Conservation (phyloP, 768 basidiomycete species). For the Roridomyces roridus region DNA sequence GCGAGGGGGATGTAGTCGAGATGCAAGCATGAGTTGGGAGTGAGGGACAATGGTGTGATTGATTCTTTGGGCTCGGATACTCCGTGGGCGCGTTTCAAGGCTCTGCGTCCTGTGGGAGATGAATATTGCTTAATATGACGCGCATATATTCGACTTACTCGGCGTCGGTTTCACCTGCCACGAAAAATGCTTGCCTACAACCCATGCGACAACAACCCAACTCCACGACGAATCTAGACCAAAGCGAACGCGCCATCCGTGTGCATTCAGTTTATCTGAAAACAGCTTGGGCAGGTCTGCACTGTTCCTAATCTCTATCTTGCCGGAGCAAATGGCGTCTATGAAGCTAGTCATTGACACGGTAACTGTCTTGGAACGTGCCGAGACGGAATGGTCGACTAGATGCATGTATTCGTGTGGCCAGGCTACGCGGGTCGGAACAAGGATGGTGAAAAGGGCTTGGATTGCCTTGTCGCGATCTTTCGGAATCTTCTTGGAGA, state of each 20-base stretch:
- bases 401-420: conserved; percentile 41
- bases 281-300: conserved; percentile 46
- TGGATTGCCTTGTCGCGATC: conserved; percentile 28
- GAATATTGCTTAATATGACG: neutral
- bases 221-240: conserved; percentile 38
- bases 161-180: neutral
- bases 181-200: conserved; percentile 31
- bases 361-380: conserved; percentile 29
- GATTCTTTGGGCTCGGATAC: conserved; percentile 12
- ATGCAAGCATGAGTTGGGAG: conserved; percentile 14
- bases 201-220: conserved; percentile 43
- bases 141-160: conserved; percentile 21
- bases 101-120: neutral
- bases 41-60: neutral
- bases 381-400: conserved; percentile 26
- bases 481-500: neutral
- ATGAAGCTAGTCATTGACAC: conserved; percentile 44
- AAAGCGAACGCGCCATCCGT: conserved; percentile 46
- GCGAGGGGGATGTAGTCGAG: conserved; percentile 20
- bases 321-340: conserved; percentile 40
- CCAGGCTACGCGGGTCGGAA: conserved; percentile 53
- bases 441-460: conserved; percentile 48
- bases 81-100: conserved; percentile 19
- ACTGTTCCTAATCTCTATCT: conserved; percentile 52
- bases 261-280: conserved; percentile 34